Evolutionary conservation across 345 rosid genomes (phyloP), one percentile per base, ranked within the genome.

Genomic region (Carallia pectinifolia): DNA sequence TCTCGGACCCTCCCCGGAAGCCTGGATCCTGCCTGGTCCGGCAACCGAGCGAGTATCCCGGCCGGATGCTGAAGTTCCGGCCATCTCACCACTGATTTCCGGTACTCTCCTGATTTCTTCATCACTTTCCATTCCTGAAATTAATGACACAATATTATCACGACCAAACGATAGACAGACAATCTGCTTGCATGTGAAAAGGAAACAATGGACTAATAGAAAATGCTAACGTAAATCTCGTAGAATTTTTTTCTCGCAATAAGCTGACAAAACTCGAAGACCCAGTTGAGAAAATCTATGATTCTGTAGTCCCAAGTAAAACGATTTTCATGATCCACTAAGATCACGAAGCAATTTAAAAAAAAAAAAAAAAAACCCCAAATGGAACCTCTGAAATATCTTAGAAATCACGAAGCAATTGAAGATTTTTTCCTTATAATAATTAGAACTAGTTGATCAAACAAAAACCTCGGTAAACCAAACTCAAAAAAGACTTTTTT

Each of bases 81-180:
- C 79, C 7, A 73, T 84, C 65, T 88, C 96, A 2, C 87, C 94
- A 8, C 94, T 85, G 69, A 96, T 76, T 80, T 92, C 97, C 53
- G 99, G 98, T 48, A 90, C 98, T 80, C 96, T 86, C 58, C 98
- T 81, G 74, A 89, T 90, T 88, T 96, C 99, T 76, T 96, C 98
- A 62, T 96, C 99, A 50, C 99, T 96, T 79, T 96, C 98, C 73
- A 96, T 69, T 8, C 96, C 99, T 95, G 61, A 15, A 58, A 31
- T 23, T 12, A 55, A 9, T 31, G 18, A 54, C 59, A 55, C 19
- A 55, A 23, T 3, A 44, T 44, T 3, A 44, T 44, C 50, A 44
- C 50, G 10, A 12, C 50, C 44, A 39, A 39, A 39, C 44, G 44
- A 39, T 7, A 7, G 9, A 7, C 7, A 7, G 2, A 39, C 44